Evolutionary conservation across 108 stramenopile species (phyloP), one percentile per base, ranked within the genome.

Genomic region (Heterococcus sp.): DNA sequence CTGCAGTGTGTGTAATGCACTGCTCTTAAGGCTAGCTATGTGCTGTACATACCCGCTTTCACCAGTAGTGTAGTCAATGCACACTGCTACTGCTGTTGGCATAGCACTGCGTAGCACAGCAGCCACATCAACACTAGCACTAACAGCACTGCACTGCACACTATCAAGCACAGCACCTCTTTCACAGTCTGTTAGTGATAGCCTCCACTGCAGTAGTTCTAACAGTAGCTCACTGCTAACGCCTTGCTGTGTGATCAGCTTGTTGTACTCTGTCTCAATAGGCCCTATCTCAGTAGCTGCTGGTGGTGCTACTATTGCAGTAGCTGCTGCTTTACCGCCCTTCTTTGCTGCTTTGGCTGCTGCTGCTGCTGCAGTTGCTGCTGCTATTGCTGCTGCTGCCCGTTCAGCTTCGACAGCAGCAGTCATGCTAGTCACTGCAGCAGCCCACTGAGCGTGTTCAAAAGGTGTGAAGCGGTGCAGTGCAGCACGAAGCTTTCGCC

Each of bases 81-180:
- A 26, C 34, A 71, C 8, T 3, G 35, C 34, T 14, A 32, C 4
- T 5, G 71, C 32, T 3, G 8, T 35, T 30, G 71, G 71, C 71
- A 71, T 21, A 3, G 29, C 71, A 3, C 14, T 3, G 3, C 34
- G 34, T 37, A 71, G 8, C 5, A 38, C 71, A 26, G 11, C 5
- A 38, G 71, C 71, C n/a, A 71, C 70, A 31, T 30, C 71, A 29
- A 40, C 67, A 14, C 27, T 64, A 3, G 31, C 29, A 0, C 68
- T 29, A 5, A 32, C 81, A 4, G n/a, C 29, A 27, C 33, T 29
- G 11, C 80, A 70, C 0, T 82, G 32, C 0, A 76, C 32, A 2
- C 37, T 65, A 40, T 84, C 84, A 29, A 84, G 3, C 0, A 84
- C 74, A 2, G 33, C 38, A 8, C 84, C 84, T 2, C 82, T 80